Evolutionary conservation across 441 rosid genomes (phyloP).

Genomic region (Daphne laureola): DNA sequence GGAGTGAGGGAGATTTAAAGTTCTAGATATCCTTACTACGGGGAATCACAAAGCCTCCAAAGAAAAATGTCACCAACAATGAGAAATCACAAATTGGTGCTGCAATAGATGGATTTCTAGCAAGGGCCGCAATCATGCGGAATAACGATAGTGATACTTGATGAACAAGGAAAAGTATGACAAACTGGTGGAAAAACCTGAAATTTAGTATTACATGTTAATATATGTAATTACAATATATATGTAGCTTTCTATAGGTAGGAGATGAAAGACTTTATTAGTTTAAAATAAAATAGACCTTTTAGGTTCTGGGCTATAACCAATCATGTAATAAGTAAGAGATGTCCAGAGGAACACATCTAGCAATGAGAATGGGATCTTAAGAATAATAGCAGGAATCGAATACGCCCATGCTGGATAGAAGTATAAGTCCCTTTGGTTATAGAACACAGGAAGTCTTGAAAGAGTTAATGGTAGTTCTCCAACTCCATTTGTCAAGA

Average conservation of each 20-base stretch:
- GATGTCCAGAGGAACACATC: conserved; percentile 55
- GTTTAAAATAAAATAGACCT: conserved; percentile 38
- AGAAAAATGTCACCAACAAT: conserved; percentile 12
- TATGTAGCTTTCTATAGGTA: neutral
- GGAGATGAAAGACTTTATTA: too few species aligned
- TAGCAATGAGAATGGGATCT: conserved; percentile 49
- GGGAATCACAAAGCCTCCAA: conserved; percentile 34
- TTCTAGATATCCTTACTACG: conserved; percentile 19
- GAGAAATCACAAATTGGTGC: conserved; percentile 20
- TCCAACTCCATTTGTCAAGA: conserved; percentile 43
- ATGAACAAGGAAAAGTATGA: conserved; percentile 50
- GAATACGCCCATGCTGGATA: conserved; percentile 72
- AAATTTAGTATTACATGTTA: neutral
- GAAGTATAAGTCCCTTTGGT: conserved; percentile 43
- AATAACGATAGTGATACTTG: conserved; percentile 43
- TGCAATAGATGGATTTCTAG: conserved; percentile 35
- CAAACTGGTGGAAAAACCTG: conserved; percentile 53
- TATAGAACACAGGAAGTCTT: conserved; percentile 47
- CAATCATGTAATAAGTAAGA: conserved; percentile 62
- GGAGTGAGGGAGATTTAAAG: neutral
- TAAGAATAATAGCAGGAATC: conserved; percentile 41
- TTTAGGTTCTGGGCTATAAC: conserved; percentile 46
- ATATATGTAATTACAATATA: too few species aligned
- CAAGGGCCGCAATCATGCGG: conserved; percentile 42
- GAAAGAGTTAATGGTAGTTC: conserved; percentile 46